Evolutionary conservation across 495 filamentous ascomycete genomes (phyloP), one percentile per base, ranked within the genome.

Genomic region (Aspergillus affinis): DNA sequence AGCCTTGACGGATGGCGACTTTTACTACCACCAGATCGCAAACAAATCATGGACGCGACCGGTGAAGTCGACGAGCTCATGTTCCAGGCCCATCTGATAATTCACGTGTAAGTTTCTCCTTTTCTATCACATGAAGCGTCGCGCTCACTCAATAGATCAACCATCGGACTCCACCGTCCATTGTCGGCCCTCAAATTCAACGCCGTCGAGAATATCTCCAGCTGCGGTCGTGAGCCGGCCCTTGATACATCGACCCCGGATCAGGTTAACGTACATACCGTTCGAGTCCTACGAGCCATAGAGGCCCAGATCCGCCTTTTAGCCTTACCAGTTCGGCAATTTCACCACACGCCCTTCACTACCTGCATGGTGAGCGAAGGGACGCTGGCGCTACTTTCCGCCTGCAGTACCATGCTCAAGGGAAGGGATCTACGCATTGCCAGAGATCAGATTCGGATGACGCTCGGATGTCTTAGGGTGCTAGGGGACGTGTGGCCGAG

Each of bases 1-100:
- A 54, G 18, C 15, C 41, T 75, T 3, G 55, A 72, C 54, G 72
- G 64, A 18, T 75, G 70, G 70, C 27, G 57, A 3, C 70, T 69
- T 47, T 23, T 75, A 18, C 51, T 75, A 29, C 72, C 72, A 0
- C 48, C 57, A n/a, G 26, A 61, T 23, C 65, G 48, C 18, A 70
- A 70, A n/a, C 55, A 75, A 19, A 58, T 75, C 48, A 69, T 75
- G 65, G 55, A 27, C 5, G 63, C 61, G 20, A 50, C 50, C 7
- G 70, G 72, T 4, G 65, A 73, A 49, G 65, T 75, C 17, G 70
- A 75, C 48, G 72, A 75, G 54, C 61, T 75, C 3, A 71, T 75
- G 67, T 75, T 75, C 30, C 72, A 75, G 50, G 72, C 72, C 2
- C 70, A 75, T 20, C 15, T 71, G 13, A 48, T 75, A 1, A 69